Conservation (phyloP, 495 filamentous ascomycete genomes). For the Parachaetomium inaequale region DNA sequence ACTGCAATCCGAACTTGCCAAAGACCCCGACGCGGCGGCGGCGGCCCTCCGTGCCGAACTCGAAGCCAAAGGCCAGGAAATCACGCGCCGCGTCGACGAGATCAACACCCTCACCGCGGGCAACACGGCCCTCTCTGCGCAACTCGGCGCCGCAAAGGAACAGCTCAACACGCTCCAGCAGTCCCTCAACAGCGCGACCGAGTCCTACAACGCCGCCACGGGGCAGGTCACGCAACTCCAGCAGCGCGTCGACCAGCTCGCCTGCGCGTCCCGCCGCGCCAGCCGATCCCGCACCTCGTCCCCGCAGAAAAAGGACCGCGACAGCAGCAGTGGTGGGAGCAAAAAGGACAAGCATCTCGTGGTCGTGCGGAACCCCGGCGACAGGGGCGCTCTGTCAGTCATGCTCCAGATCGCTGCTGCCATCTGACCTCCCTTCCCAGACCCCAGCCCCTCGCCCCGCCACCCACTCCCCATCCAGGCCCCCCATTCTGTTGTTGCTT, state of each 20-base stretch:
- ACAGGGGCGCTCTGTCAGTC: slow-evolving; percentile 36
- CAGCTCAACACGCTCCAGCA: slow-evolving; percentile 24
- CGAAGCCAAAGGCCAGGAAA: slow-evolving; percentile 29
- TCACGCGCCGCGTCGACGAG: slow-evolving; percentile 28
- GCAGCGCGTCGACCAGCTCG: slow-evolving; percentile 24
- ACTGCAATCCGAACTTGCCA: slow-evolving; percentile 27
- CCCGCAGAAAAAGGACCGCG: slow-evolving; percentile 33
- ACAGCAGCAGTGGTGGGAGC: slow-evolving; percentile 21
- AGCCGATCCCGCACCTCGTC: slow-evolving; percentile 31
- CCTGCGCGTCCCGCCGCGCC: slow-evolving; percentile 17
- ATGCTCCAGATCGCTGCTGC: slow-evolving; percentile 33
- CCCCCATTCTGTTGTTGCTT: not conserved
- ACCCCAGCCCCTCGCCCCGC: not conserved
- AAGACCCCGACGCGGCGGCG: slow-evolving; percentile 24
- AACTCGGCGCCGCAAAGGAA: slow-evolving; percentile 28
- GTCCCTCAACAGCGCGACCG: slow-evolving; percentile 21
- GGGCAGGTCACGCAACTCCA: slow-evolving; percentile 26
- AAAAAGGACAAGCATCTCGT: slow-evolving; percentile 35
- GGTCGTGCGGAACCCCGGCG: slow-evolving; percentile 34
- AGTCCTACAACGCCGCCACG: slow-evolving; percentile 25
- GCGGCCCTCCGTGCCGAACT: slow-evolving; percentile 30
- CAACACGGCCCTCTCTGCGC: slow-evolving; percentile 26
- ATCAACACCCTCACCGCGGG: slow-evolving; percentile 26
- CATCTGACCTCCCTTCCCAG: slow-evolving; percentile 15
- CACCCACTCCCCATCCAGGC: not conserved